A percentile compares a stretch with the other conserved stretches of the same genome.
Evolutionary conservation across 31 red algal species (phyloP).

Genomic region (Bonnemaisonia californica): DNA sequence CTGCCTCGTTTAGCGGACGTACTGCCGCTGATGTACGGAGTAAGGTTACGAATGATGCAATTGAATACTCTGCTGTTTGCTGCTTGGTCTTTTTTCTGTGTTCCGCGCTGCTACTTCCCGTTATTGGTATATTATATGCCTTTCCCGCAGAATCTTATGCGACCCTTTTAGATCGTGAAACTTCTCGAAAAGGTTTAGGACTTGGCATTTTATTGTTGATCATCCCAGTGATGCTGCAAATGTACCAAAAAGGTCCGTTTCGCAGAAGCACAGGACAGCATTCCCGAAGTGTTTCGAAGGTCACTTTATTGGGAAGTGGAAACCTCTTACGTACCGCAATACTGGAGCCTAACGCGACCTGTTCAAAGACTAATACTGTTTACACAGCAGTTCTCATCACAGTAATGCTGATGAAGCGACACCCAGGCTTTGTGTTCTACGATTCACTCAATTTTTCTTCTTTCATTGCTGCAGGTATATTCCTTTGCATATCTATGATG

Average conservation of each 20-base stretch:
- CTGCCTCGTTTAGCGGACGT: slow-evolving; percentile 9
- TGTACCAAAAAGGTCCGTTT: background rate
- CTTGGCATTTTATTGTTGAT: background rate
- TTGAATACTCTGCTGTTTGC: slow-evolving; percentile 16
- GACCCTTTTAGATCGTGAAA: background rate
- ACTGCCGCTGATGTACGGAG: slow-evolving; percentile 1
- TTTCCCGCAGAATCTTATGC: background rate
- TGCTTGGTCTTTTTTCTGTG: slow-evolving; percentile 19
- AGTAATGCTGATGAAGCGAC: slow-evolving; percentile 10
- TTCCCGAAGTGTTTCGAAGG: background rate
- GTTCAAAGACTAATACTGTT: background rate
- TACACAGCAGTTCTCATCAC: slow-evolving; percentile 24
- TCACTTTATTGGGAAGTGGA: background rate
- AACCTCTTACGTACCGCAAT: background rate
- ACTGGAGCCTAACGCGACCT: slow-evolving; percentile 1
- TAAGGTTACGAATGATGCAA: slow-evolving; percentile 34
- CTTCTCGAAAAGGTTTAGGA: background rate
- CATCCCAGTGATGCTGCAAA: background rate
- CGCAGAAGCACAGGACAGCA: background rate
- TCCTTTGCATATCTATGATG: slow-evolving; percentile 4
- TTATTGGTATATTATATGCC: slow-evolving; percentile 11
- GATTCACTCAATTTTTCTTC: slow-evolving; percentile 46
- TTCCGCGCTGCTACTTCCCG: slow-evolving; percentile 19
- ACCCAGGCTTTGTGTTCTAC: slow-evolving; percentile 15
- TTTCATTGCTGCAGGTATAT: slow-evolving; percentile 6